Base-by-base conservation (phyloP, 768 basidiomycete species). In the Leucosporidium scottii region DNA sequence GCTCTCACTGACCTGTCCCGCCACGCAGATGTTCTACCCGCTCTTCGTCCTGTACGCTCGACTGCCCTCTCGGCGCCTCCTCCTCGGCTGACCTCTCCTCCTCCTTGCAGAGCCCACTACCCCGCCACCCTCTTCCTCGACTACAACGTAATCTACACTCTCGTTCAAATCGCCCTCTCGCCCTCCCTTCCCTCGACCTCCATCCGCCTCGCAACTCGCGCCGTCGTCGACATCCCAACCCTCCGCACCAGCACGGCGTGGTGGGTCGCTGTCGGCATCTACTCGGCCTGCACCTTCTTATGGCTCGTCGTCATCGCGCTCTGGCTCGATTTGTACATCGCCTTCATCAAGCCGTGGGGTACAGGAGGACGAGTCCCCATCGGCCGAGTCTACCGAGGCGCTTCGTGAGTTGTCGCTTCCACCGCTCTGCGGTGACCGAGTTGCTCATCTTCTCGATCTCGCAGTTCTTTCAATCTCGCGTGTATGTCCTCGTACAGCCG, bases 81-180 rank as follows among this genome's bases (percentile, higher is more conserved):
- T 27, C 12, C 28, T 27, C 54, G 17, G 28, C n/a, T 28, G 64
- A 58, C 59, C 39, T n/a, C 39, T 44, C 36, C 10, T 15, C 6
- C 30, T 39, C 28, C 59, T 31, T 20, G 25, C 59, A 49, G 39
- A 21, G 62, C 62, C 48, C 67, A 67, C 59, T 47, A 63, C 58
- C 67, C 65, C 21, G 59, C 47, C 0, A 66, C 64, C 48, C 48
- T 68, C 54, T 72, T 69, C 59, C 71, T 72, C 67, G 71, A 68
- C 61, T 72, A 64, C 59, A 63, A 59, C 55, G 58, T 64, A 58
- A 34, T 68, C 27, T 68, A 72, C 71, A 23, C 62, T 51, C 62
- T 72, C 54, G 7, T 21, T 12, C 71, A 72, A 55, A 54, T 69
- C 62, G 67, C 65, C 2, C 49, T 58, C 4, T 59, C 31, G 49